Evolutionary conservation across 108 stramenopile species (phyloP).

Genomic region (Craspedostauros australis): DNA sequence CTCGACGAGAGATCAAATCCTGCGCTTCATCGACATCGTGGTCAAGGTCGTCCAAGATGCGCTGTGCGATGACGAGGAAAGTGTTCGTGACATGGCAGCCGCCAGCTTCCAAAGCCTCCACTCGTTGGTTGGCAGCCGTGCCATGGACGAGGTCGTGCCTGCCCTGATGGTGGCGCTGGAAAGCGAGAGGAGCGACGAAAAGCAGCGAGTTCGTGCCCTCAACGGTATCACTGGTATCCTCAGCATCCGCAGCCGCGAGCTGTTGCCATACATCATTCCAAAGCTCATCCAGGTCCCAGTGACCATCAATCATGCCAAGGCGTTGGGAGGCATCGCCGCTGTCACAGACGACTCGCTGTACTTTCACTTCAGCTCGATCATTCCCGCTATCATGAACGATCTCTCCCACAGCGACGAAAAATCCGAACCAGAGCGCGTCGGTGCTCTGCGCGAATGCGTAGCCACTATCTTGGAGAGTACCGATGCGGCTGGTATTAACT

Average conservation of each 20-base stretch:
- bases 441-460: slow-evolving; percentile 50
- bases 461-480: slow-evolving; percentile 58
- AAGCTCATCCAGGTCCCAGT: slow-evolving; percentile 80
- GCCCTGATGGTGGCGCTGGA: slow-evolving; percentile 84
- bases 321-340: slow-evolving; percentile 82
- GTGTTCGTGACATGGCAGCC: slow-evolving; percentile 87
- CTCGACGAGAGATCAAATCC: slow-evolving; percentile 86
- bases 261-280: slow-evolving; percentile 93
- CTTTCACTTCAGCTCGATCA: slow-evolving; percentile 71
- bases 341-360: slow-evolving; percentile 84
- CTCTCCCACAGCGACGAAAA: slow-evolving; percentile 68
- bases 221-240: slow-evolving; percentile 92
- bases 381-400: slow-evolving; percentile 65
- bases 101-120: slow-evolving; percentile 93
- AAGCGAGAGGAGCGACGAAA: slow-evolving; percentile 48
- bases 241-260: slow-evolving; percentile 82
- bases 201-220: slow-evolving; percentile 67
- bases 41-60: slow-evolving; percentile 93
- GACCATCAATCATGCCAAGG: slow-evolving; percentile 74
- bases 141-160: slow-evolving; percentile 92
- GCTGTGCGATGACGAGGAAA: slow-evolving; percentile 80
- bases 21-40: slow-evolving; percentile 85
- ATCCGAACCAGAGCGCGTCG: slow-evolving; percentile 42
- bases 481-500: slow-evolving; percentile 74
- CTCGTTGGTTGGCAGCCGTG: slow-evolving; percentile 75